Percentiles rank a stretch among this genome's conserved stretches.
phyloP scores from a whole-genome alignment of 768 basidiomycete genomes.

The Amanita phalloides region DNA sequence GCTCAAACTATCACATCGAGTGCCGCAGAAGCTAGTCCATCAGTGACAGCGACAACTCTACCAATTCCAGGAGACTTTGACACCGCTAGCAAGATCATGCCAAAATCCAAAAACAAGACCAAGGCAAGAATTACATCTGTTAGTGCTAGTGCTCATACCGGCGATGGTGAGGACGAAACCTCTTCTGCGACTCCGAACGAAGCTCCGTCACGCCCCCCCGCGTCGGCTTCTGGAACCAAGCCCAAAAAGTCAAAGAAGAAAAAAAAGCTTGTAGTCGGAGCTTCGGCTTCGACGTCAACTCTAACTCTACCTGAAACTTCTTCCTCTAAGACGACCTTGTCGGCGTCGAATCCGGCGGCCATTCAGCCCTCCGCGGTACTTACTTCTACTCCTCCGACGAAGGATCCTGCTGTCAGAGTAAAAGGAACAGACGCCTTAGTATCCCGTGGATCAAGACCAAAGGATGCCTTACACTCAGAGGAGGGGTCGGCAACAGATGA shows the following conservation, averaged over 20 bases:
- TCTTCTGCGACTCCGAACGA: conserved; percentile 1
- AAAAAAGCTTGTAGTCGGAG: not conserved
- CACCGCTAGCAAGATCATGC: not conserved
- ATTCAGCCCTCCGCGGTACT: conserved; percentile 1
- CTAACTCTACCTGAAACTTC: conserved; percentile 2
- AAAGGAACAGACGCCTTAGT: conserved; percentile 10
- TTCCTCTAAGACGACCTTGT: conserved; percentile 5
- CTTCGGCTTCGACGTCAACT: not conserved
- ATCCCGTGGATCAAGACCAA: conserved; percentile 28
- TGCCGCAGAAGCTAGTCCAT: not conserved
- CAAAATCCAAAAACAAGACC: not conserved
- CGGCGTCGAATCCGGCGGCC: not conserved
- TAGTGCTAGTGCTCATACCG: not conserved
- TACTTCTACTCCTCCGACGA: not conserved
- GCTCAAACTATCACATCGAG: conserved; percentile 5
- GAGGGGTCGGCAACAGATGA: conserved; percentile 4
- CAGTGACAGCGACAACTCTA: not conserved
- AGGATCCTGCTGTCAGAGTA: not conserved
- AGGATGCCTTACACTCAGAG: conserved; percentile 20
- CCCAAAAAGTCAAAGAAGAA: conserved; percentile 11
- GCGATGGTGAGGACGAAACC: not conserved
- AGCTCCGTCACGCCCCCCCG: not conserved
- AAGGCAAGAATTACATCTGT: not conserved
- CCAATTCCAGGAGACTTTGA: not conserved
- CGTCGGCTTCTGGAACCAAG: conserved; percentile 2